Evolutionary conservation across 2,329 filamentous ascomycete species (phyloP).

Genomic region (Monosporascus sp.): DNA sequence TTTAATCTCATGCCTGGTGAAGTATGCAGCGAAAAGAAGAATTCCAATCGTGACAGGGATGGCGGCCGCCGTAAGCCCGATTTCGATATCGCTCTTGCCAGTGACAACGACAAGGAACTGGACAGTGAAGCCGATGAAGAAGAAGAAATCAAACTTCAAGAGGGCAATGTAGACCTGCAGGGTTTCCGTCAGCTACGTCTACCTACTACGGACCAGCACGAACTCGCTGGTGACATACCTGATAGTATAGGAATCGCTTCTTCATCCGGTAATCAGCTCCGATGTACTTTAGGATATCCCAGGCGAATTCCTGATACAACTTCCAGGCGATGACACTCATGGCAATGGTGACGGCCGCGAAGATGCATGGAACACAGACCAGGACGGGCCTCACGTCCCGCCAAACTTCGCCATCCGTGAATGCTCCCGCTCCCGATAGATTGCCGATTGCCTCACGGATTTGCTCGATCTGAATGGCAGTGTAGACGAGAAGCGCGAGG

Average conservation of each 20-base stretch:
- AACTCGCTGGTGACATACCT: constrained; percentile 51
- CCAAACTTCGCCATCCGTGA: constrained; percentile 57
- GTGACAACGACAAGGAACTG: constrained; percentile 94
- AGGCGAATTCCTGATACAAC: constrained; percentile 96
- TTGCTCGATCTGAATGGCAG: constrained; percentile 87
- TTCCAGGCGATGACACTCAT: constrained; percentile 85
- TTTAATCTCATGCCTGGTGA: constrained; percentile 77
- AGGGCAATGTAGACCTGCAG: constrained; percentile 90
- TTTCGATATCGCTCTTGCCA: constrained; percentile 64
- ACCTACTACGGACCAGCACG: background rate
- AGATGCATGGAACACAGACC: constrained; percentile 78
- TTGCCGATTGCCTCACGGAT: constrained; percentile 66
- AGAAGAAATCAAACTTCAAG: constrained; percentile 99
- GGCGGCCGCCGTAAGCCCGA: constrained; percentile 80
- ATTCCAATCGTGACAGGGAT: constrained; percentile 89
- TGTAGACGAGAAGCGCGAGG: constrained; percentile 84
- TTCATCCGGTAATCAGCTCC: constrained; percentile 96
- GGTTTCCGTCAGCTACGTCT: background rate
- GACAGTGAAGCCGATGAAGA: constrained; percentile 97
- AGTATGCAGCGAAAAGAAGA: constrained; percentile 77
- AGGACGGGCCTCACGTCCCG: constrained; percentile 65
- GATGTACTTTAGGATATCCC: constrained; percentile 99
- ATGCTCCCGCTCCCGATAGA: constrained; percentile 41
- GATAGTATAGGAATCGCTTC: constrained; percentile 90
- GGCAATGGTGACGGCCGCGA: constrained; percentile 67